phyloP scores from a whole-genome alignment of 495 filamentous ascomycete genomes.

The Penicillium pancosmium region DNA sequence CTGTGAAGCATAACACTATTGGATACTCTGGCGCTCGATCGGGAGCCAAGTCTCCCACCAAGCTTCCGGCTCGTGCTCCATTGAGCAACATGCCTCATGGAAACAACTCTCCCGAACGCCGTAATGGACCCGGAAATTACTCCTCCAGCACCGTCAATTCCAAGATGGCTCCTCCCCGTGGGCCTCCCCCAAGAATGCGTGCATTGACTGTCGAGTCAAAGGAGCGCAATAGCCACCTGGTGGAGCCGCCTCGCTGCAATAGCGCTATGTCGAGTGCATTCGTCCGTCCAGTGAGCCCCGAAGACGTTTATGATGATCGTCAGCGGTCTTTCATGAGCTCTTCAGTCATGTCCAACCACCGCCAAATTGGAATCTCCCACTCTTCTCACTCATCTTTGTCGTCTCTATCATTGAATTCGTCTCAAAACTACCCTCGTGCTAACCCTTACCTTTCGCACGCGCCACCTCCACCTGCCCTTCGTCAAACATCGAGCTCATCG shows the following conservation, averaged over 20 bases:
- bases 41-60: conserved; percentile 66
- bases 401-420: conserved; percentile 42
- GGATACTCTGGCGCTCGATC: conserved; percentile 42
- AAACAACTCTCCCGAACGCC: conserved; percentile 81
- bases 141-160: conserved; percentile 56
- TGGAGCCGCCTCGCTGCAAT: conserved; percentile 62
- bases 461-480: conserved; percentile 52
- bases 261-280: conserved; percentile 67
- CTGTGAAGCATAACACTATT: conserved; percentile 60
- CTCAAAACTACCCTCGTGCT: conserved; percentile 38
- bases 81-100: conserved; percentile 79
- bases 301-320: conserved; percentile 83
- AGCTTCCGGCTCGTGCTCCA: conserved; percentile 80
- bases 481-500: conserved; percentile 75
- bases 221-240: conserved; percentile 58
- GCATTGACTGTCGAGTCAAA: conserved; percentile 71
- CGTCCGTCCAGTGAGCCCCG: conserved; percentile 77
- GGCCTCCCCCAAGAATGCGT: conserved; percentile 88
- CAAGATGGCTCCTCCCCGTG: conserved; percentile 64
- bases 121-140: conserved; percentile 49
- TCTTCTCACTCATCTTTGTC: conserved; percentile 44
- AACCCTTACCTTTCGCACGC: conserved; percentile 48
- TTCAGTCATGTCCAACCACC: conserved; percentile 41
- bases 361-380: conserved; percentile 40
- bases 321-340: conserved; percentile 53